Conservation (phyloP, 305 asterid genomes). For the Withania somnifera region DNA sequence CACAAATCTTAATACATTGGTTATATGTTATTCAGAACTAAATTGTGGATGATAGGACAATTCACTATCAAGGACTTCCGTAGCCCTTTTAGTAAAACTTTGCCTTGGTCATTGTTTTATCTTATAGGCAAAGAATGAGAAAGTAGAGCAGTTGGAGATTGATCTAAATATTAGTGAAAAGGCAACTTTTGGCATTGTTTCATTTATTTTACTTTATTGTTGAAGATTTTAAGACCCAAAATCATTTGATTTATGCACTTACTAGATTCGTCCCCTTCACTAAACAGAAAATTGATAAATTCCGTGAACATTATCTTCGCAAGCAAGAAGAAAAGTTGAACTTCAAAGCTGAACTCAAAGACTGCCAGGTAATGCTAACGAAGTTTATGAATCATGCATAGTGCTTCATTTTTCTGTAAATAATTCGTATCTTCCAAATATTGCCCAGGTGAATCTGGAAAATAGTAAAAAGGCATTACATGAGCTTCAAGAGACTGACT, state of each 20-base stretch:
- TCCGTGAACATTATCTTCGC: constrained; percentile 50
- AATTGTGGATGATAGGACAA: neutral
- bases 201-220: neutral
- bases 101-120: neutral
- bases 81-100: neutral
- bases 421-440: constrained; percentile 7
- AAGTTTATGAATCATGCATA: constrained; percentile 1
- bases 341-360: constrained; percentile 51
- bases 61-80: neutral
- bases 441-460: constrained; percentile 43
- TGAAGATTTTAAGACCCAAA: neutral
- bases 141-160: constrained; percentile 64
- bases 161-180: constrained; percentile 45
- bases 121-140: constrained; percentile 63
- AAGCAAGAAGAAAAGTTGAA: constrained; percentile 68
- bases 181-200: constrained; percentile 22
- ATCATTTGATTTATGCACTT: neutral
- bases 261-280: neutral
- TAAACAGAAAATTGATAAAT: constrained; percentile 43
- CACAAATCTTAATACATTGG: neutral
- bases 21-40: neutral
- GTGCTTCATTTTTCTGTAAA: neutral
- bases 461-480: constrained; percentile 35
- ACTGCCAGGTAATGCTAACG: constrained; percentile 47
- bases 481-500: constrained; percentile 51